Evolutionary conservation across 345 rosid genomes (phyloP).

Genomic region (Sisymbrium irio): DNA sequence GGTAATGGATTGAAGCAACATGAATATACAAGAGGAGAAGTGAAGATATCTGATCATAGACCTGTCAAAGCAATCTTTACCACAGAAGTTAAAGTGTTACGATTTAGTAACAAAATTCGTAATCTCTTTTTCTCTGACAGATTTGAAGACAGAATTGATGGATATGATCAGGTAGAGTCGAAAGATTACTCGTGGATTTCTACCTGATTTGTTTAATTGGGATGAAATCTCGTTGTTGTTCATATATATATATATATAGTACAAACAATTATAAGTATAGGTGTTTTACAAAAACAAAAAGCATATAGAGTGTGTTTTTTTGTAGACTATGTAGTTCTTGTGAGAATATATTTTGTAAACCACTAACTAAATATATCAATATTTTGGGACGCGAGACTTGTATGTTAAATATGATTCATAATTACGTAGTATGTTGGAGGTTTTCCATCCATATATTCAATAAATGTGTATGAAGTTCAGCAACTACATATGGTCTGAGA

Average conservation of each 20-base stretch:
- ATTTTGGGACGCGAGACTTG: not conserved
- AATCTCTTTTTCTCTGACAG: slow-evolving; percentile 55
- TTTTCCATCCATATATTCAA: not conserved
- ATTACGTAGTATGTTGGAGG: not conserved
- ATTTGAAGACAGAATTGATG: slow-evolving; percentile 38
- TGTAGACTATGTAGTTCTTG: not conserved
- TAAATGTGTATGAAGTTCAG: not conserved
- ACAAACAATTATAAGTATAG: not conserved
- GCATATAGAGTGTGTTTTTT: not conserved
- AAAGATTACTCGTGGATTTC: slow-evolving; percentile 33
- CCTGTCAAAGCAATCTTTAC: slow-evolving; percentile 68
- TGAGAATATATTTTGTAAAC: not conserved
- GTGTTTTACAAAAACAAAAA: not conserved
- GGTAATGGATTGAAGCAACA: slow-evolving; percentile 66
- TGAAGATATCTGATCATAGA: slow-evolving; percentile 71
- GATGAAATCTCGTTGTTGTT: slow-evolving; percentile 1
- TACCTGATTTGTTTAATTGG: slow-evolving; percentile 6
- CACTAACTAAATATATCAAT: slow-evolving; percentile 4
- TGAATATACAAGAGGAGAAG: slow-evolving; percentile 59
- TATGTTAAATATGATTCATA: not conserved
- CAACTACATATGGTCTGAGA: not conserved
- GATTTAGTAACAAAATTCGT: slow-evolving; percentile 32
- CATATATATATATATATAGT: not conserved
- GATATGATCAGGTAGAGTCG: slow-evolving; percentile 29
- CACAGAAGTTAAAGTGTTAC: slow-evolving; percentile 40